These are phyloP conservation scores for Microbotryum intermedium DNA, from an alignment of 1,284 basidiomycete genomes.

Conservation along the genomic window DNA sequence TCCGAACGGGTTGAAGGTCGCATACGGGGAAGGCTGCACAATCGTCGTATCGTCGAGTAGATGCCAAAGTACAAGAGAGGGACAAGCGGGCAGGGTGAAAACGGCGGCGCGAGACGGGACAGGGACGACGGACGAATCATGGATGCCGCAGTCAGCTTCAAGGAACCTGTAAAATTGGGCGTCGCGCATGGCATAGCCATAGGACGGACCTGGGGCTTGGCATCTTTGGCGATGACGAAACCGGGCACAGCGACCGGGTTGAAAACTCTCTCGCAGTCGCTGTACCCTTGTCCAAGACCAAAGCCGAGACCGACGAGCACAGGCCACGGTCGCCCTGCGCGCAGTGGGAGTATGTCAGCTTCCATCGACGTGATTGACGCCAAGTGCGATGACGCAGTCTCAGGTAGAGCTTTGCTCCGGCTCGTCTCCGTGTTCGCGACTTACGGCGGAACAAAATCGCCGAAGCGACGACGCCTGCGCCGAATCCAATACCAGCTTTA, in stretches of 20 bases:
- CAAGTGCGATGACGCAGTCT: neutral
- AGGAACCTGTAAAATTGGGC: neutral
- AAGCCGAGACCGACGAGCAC: slow-evolving; percentile 88
- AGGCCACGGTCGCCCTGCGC: slow-evolving; percentile 87
- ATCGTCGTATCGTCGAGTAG: too few relatives aligned
- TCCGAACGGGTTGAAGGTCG: neutral
- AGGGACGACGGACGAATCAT: neutral
- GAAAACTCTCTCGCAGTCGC: slow-evolving; percentile 33
- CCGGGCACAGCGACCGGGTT: slow-evolving; percentile 34
- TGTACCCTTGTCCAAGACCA: slow-evolving; percentile 48
- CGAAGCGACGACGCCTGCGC: slow-evolving; percentile 85
- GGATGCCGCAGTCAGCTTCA: neutral
- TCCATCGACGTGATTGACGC: neutral
- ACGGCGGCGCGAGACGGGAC: neutral
- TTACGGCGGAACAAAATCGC: slow-evolving; percentile 90
- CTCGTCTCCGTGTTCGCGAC: slow-evolving; percentile 40
- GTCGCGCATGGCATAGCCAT: neutral
- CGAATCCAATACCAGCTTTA: slow-evolving; percentile 82
- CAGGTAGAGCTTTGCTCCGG: neutral
- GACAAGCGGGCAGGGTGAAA: too few relatives aligned
- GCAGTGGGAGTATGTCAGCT: neutral
- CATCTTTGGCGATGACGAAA: slow-evolving; percentile 14
- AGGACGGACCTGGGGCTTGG: slow-evolving; percentile 12
- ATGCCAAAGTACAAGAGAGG: too few relatives aligned
- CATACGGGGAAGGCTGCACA: neutral